Conservation (phyloP, 2,329 filamentous ascomycete genomes). For the Blastomyces gilchristii region DNA sequence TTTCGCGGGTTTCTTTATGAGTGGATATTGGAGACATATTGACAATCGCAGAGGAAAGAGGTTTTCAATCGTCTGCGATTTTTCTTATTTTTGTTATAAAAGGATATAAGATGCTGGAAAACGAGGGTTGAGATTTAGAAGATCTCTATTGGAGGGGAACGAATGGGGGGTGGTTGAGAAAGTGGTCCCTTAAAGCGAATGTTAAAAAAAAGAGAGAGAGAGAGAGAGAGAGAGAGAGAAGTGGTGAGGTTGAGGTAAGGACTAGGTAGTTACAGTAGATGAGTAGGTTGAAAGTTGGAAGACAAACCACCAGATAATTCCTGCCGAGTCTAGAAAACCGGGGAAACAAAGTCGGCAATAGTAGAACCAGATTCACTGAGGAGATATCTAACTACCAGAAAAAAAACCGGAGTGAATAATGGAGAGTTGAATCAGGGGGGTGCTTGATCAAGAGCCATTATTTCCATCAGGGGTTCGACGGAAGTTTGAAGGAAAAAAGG, state of each 20-base stretch:
- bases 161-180: background rate
- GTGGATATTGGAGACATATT: background rate
- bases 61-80: background rate
- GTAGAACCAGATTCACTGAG: background rate
- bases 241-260: too few relatives aligned
- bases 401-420: background rate
- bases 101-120: background rate
- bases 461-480: background rate
- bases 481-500: background rate
- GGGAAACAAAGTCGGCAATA: background rate
- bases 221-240: too few relatives aligned
- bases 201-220: too few relatives aligned
- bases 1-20: constrained; percentile 6
- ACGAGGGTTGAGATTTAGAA: background rate
- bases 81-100: too few relatives aligned
- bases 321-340: background rate
- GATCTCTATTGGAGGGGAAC: background rate
- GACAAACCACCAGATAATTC: too few relatives aligned
- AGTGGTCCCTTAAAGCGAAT: too few relatives aligned
- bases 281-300: background rate
- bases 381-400: background rate
- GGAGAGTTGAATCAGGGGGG: background rate
- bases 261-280: too few relatives aligned
- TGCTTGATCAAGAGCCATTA: background rate
- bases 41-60: background rate